Evolutionary conservation across 768 basidiomycete genomes (phyloP).

Genomic region (Porpolomopsis calyptriformis): DNA sequence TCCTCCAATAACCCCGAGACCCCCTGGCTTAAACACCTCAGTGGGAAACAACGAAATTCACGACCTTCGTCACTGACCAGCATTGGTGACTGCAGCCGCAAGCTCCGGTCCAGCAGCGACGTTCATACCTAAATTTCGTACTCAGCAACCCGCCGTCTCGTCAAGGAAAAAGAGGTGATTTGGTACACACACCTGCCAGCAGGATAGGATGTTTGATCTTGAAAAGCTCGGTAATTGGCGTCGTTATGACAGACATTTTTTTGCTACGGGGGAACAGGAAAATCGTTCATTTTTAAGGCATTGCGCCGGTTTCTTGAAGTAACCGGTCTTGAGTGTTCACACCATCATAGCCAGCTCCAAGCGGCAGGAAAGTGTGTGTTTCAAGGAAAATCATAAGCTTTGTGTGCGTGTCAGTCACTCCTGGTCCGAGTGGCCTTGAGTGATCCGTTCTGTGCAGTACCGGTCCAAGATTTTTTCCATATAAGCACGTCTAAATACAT

Average conservation of each 20-base stretch:
- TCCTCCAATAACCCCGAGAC: constrained; percentile 87
- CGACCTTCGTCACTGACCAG: constrained; percentile 18
- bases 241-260: constrained; percentile 55
- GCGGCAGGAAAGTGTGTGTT: no score
- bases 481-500: background rate
- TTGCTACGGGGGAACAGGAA: constrained; percentile 2
- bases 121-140: constrained; percentile 29
- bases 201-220: constrained; percentile 82
- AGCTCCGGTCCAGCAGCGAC: constrained; percentile 58
- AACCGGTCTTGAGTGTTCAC: no score
- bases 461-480: no score
- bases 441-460: no score
- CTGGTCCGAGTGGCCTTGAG: no score
- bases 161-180: background rate
- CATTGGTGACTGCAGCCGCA: constrained; percentile 89
- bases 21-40: constrained; percentile 35
- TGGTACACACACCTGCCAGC: constrained; percentile 46
- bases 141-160: background rate
- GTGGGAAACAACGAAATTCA: background rate
- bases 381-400: no score
- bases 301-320: background rate
- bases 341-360: no score
- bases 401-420: no score
- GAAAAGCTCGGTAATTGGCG: constrained; percentile 84
- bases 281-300: background rate